phyloP scores from a whole-genome alignment of 495 filamentous ascomycete genomes.

The Aspergillus cristatus region DNA sequence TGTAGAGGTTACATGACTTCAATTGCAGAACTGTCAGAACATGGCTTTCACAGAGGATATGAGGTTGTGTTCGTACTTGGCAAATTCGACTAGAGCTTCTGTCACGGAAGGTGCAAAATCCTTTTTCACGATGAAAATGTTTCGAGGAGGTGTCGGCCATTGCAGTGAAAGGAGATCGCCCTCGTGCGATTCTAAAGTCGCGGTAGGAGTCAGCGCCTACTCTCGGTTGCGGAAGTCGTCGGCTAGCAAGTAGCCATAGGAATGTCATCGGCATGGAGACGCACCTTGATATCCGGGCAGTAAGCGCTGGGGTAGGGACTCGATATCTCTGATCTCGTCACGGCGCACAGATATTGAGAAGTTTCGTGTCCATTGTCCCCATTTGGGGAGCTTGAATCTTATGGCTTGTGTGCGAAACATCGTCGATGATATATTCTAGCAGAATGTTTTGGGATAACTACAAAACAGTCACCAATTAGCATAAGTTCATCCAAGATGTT shows the following conservation, averaged over 20 bases:
- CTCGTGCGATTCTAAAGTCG: slow-evolving; percentile 37
- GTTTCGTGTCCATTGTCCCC: slow-evolving; percentile 7
- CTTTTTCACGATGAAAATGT: slow-evolving; percentile 86
- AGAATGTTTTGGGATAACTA: no score
- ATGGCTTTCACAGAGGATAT: background rate
- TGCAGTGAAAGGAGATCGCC: slow-evolving; percentile 68
- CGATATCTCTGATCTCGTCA: slow-evolving; percentile 35
- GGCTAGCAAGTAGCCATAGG: background rate
- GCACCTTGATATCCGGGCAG: slow-evolving; percentile 46
- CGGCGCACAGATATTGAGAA: slow-evolving; percentile 33
- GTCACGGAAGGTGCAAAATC: slow-evolving; percentile 62
- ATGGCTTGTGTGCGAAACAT: slow-evolving; percentile 2
- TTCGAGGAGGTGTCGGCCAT: slow-evolving; percentile 85
- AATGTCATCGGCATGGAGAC: slow-evolving; percentile 5
- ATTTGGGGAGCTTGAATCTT: background rate
- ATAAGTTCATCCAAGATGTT: background rate
- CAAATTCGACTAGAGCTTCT: slow-evolving; percentile 65
- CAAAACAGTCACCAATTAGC: no score
- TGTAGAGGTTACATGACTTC: slow-evolving; percentile 62
- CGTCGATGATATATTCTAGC: slow-evolving; percentile 8
- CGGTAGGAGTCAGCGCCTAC: slow-evolving; percentile 3
- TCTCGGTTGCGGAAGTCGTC: background rate
- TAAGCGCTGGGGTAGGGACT: slow-evolving; percentile 29
- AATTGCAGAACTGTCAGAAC: slow-evolving; percentile 4
- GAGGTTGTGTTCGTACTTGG: slow-evolving; percentile 38